Conservation (phyloP, 164 flowering plant genomes). For the Liquidambar formosana region DNA sequence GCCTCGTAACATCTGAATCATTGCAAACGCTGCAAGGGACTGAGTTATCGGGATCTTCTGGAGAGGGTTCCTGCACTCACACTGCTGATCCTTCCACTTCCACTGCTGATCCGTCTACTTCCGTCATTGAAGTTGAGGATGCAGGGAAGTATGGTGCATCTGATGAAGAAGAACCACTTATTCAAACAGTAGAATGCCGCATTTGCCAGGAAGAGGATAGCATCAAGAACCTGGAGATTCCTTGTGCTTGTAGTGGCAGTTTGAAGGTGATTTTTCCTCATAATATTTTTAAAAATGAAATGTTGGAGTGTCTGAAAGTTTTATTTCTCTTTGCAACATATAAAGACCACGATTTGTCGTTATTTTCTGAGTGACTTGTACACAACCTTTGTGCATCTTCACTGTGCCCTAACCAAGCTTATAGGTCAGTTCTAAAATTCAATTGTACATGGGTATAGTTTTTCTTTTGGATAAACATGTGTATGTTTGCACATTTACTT, state of each 20-base stretch:
- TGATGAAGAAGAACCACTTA: conserved; percentile 51
- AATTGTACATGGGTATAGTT: too few relatives aligned
- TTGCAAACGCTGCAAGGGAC: conserved; percentile 33
- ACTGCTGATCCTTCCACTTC: conserved; percentile 22
- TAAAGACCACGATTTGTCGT: too few relatives aligned
- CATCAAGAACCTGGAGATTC: conserved; percentile 48
- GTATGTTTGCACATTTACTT: too few relatives aligned
- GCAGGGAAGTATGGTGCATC: conserved; percentile 18
- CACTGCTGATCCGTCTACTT: conserved; percentile 17
- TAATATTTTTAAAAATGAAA: background rate
- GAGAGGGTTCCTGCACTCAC: conserved; percentile 27
- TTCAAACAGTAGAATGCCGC: conserved; percentile 62
- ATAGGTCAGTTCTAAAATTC: too few relatives aligned
- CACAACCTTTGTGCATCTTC: too few relatives aligned
- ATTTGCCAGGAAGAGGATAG: conserved; percentile 81
- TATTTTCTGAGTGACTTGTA: too few relatives aligned
- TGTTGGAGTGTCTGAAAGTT: background rate
- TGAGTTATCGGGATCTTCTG: conserved; percentile 32
- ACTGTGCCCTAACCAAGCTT: too few relatives aligned
- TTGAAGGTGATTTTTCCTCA: conserved; percentile 47
- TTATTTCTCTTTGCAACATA: background rate
- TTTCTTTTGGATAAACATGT: too few relatives aligned
- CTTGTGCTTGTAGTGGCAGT: conserved; percentile 77
- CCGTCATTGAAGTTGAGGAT: conserved; percentile 16
- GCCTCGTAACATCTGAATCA: conserved; percentile 39